These are phyloP conservation scores for Sapria himalayana DNA, from an alignment of 345 rosid genomes.

Conservation along the genomic window DNA sequence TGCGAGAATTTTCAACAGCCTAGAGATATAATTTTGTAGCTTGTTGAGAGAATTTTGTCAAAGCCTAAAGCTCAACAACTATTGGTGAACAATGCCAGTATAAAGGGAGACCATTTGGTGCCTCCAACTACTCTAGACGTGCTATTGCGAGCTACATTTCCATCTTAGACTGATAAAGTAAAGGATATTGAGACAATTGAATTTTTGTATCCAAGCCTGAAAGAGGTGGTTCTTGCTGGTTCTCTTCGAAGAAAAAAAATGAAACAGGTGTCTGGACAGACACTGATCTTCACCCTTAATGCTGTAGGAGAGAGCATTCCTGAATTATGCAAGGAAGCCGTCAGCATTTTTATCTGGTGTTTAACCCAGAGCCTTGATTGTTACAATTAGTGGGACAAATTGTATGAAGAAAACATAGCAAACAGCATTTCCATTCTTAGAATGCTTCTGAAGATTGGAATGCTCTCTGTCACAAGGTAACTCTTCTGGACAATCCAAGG, in stretches of 20 bases:
- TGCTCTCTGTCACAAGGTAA: conserved; percentile 24
- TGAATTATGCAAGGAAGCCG: conserved; percentile 51
- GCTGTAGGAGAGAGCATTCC: conserved; percentile 43
- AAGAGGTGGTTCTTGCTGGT: conserved; percentile 60
- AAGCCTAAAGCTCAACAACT: conserved; percentile 40
- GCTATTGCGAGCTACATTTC: conserved; percentile 39
- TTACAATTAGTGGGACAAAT: conserved; percentile 54
- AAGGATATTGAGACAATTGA: conserved; percentile 79
- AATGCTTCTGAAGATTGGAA: conserved; percentile 38
- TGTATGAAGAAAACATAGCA: conserved; percentile 38
- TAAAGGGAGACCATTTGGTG: conserved; percentile 46
- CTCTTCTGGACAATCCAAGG: conserved; percentile 24
- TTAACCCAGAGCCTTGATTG: conserved; percentile 41
- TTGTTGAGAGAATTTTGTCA: conserved; percentile 51
- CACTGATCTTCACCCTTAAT: conserved; percentile 28
- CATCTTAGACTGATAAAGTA: conserved; percentile 37
- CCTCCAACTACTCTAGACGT: conserved; percentile 49
- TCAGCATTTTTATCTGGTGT: conserved; percentile 35
- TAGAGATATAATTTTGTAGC: no score
- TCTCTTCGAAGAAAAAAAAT: conserved; percentile 50
- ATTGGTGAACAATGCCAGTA: conserved; percentile 47
- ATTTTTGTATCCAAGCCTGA: conserved; percentile 33
- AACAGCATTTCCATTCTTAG: conserved; percentile 34
- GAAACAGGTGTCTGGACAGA: conserved; percentile 51
- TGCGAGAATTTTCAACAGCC: no score